Conservation (phyloP, 768 basidiomycete genomes). For the Boletus vermiculosoides region DNA sequence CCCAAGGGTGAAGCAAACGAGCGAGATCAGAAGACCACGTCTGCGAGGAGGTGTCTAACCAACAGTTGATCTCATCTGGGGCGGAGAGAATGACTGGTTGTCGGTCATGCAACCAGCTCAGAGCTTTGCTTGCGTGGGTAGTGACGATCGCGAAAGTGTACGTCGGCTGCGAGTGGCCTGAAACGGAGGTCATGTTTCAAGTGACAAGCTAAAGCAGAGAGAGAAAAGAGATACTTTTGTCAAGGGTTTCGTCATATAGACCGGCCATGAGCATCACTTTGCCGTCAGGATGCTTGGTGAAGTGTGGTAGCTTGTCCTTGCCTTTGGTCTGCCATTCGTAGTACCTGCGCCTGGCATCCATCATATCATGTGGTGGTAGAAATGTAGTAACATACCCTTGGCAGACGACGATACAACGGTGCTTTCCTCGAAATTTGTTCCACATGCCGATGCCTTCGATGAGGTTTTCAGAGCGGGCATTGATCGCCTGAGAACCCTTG, state of each 20-base stretch:
- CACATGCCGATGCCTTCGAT: slow-evolving; percentile 79
- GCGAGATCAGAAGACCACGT: slow-evolving; percentile 62
- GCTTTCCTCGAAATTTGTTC: slow-evolving; percentile 75
- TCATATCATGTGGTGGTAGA: not conserved
- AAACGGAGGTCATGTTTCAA: not conserved
- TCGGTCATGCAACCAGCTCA: slow-evolving; percentile 89
- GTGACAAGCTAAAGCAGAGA: not conserved
- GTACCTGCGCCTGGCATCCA: slow-evolving; percentile 49
- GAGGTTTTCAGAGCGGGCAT: slow-evolving; percentile 84
- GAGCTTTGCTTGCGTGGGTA: slow-evolving; percentile 63
- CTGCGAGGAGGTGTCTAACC: slow-evolving; percentile 78
- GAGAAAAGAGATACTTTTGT: slow-evolving; percentile 49
- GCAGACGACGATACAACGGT: slow-evolving; percentile 82
- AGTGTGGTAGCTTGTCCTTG: slow-evolving; percentile 77
- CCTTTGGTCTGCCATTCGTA: slow-evolving; percentile 94
- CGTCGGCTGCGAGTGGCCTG: slow-evolving; percentile 55
- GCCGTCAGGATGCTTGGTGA: slow-evolving; percentile 64
- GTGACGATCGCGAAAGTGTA: slow-evolving; percentile 93
- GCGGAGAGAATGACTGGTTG: slow-evolving; percentile 78
- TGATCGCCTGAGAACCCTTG: slow-evolving; percentile 76
- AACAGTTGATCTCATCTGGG: slow-evolving; percentile 56
- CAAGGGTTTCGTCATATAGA: slow-evolving; percentile 71
- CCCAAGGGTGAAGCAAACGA: slow-evolving; percentile 60
- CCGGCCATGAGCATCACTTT: slow-evolving; percentile 84
- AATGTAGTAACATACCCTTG: slow-evolving; percentile 53